phyloP scores from a whole-genome alignment of 2,329 filamentous ascomycete genomes.

The Fusarium secorum region DNA sequence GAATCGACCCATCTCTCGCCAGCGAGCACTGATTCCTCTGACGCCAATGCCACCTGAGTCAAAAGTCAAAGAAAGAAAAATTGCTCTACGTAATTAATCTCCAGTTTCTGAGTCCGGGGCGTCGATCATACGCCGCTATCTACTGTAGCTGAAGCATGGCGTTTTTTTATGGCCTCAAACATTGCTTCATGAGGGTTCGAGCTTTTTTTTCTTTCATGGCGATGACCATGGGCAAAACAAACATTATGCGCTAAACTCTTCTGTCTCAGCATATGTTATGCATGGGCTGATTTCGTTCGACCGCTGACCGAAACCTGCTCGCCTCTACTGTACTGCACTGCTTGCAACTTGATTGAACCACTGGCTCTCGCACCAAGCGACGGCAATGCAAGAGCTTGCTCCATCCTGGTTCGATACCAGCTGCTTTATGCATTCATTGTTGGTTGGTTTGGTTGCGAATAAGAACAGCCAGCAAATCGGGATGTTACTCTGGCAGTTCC shows the following conservation, averaged over 20 bases:
- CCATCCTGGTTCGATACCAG: slow-evolving; percentile 32
- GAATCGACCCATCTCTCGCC: slow-evolving; percentile 31
- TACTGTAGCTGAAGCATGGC: slow-evolving; percentile 40
- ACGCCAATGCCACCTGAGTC: slow-evolving; percentile 30
- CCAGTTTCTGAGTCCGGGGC: slow-evolving; percentile 37
- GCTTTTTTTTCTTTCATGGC: background rate
- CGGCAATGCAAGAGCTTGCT: slow-evolving; percentile 23
- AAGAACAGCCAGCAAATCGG: slow-evolving; percentile 32
- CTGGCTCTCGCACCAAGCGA: slow-evolving; percentile 16
- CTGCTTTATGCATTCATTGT: slow-evolving; percentile 22
- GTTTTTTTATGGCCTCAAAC: slow-evolving; percentile 5
- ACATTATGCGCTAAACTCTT: background rate
- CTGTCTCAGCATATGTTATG: slow-evolving; percentile 37
- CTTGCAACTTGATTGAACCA: slow-evolving; percentile 34
- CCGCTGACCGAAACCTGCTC: slow-evolving; percentile 36
- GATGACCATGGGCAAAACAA: background rate
- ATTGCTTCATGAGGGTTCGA: slow-evolving; percentile 23
- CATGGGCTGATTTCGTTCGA: slow-evolving; percentile 38
- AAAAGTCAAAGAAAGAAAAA: slow-evolving; percentile 5
- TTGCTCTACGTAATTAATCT: slow-evolving; percentile 24
- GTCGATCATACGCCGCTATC: slow-evolving; percentile 41
- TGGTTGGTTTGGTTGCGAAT: slow-evolving; percentile 1
- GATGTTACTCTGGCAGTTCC: slow-evolving; percentile 26
- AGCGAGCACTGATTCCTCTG: slow-evolving; percentile 39
- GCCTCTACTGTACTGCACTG: background rate